These are phyloP conservation scores for Carex kokanica DNA, from an alignment of 176 grass and related monocot species.

Conservation along the genomic window DNA sequence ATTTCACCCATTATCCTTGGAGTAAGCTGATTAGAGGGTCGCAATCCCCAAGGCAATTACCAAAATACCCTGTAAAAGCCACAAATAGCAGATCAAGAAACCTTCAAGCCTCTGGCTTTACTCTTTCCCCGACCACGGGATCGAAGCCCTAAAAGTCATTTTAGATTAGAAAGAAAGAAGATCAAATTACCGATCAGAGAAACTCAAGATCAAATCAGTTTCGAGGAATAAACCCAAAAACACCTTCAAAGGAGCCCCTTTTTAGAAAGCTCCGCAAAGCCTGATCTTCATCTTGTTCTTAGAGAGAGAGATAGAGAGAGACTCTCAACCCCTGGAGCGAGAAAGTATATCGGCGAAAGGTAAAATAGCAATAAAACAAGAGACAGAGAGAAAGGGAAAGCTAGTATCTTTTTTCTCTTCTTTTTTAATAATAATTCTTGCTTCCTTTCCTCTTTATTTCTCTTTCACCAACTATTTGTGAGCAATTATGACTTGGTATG, in stretches of 20 bases:
- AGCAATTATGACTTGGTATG: slow-evolving; percentile 33
- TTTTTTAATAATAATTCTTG: slow-evolving; percentile 12
- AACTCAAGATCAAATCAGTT: slow-evolving; percentile 16
- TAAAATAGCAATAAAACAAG: slow-evolving; percentile 21
- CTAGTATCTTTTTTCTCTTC: slow-evolving; percentile 12
- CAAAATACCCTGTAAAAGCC: background rate
- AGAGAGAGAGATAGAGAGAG: background rate
- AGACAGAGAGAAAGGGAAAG: background rate
- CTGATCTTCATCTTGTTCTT: slow-evolving; percentile 26
- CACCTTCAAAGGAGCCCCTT: slow-evolving; percentile 25
- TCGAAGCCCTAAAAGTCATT: slow-evolving; percentile 23
- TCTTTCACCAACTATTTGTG: slow-evolving; percentile 34
- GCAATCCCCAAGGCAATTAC: slow-evolving; percentile 5
- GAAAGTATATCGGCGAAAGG: slow-evolving; percentile 18
- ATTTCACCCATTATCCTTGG: background rate
- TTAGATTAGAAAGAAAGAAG: background rate
- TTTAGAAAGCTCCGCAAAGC: slow-evolving; percentile 18
- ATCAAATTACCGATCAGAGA: slow-evolving; percentile 18
- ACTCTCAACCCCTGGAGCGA: slow-evolving; percentile 16
- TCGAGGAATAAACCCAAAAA: background rate
- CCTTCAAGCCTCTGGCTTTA: slow-evolving; percentile 10
- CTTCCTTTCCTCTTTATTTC: slow-evolving; percentile 2
- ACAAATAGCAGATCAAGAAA: slow-evolving; percentile 28
- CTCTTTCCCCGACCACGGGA: slow-evolving; percentile 13
- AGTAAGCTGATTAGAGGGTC: background rate